Conservation (phyloP, 495 filamentous ascomycete species). For the Neurospora sp. region DNA sequence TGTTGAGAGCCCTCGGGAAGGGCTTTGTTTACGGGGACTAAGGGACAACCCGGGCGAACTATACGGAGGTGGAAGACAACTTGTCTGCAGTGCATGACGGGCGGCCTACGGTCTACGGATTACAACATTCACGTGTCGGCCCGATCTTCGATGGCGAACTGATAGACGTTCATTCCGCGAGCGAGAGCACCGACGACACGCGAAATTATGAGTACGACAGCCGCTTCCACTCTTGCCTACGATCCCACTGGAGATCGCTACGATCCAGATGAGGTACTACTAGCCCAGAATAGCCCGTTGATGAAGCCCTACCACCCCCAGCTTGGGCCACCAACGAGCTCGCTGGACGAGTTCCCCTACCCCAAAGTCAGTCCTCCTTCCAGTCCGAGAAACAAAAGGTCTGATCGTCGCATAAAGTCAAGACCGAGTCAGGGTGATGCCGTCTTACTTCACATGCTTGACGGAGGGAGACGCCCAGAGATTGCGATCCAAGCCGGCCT, state of each 20-base stretch:
- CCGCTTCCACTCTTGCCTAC: conserved; percentile 28
- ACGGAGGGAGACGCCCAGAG: conserved; percentile 36
- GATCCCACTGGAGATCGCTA: conserved; percentile 33
- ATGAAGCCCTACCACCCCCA: conserved; percentile 30
- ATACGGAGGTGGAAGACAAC: neutral
- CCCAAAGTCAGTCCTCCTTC: conserved; percentile 30
- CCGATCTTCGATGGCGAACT: conserved; percentile 23
- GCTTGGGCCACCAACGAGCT: conserved; percentile 31
- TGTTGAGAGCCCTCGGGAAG: conserved; percentile 5
- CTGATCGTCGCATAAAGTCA: conserved; percentile 33
- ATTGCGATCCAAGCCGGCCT: conserved; percentile 34
- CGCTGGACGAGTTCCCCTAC: conserved; percentile 18
- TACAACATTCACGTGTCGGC: neutral
- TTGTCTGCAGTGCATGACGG: neutral
- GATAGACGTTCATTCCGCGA: conserved; percentile 15
- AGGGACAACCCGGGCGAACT: neutral
- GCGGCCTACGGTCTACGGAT: neutral
- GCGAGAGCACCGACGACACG: conserved; percentile 18
- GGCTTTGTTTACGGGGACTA: conserved; percentile 3
- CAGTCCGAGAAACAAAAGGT: conserved; percentile 25
- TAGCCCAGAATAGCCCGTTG: conserved; percentile 29
- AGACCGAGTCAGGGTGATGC: conserved; percentile 42
- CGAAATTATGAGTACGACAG: conserved; percentile 36
- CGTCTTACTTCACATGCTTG: conserved; percentile 42
- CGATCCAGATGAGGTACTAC: conserved; percentile 35